Base-by-base conservation (phyloP, 2,329 filamentous ascomycete genomes). In the Scleromitrula shiraiana region DNA sequence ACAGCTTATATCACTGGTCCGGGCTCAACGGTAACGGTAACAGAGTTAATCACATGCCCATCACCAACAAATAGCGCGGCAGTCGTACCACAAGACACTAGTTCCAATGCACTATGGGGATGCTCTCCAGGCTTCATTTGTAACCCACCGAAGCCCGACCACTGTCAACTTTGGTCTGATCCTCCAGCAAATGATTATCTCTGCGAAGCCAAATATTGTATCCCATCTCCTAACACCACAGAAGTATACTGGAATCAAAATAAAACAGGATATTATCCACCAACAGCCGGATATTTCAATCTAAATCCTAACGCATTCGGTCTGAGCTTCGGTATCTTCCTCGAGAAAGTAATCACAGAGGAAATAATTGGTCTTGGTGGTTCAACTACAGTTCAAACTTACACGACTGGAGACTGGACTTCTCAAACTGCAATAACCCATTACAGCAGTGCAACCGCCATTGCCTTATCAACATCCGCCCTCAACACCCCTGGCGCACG, bases 301-400 rank as follows among this genome's bases (percentile, higher is more conserved):
- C 70, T 86, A n/a, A 69, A 80, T 47, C 78, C 83, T 0, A 62
- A 68, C 1, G 70, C 70, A 0, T 87, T 86, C 50, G 82, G 81
- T 4, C 67, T 86, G 14, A 75, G 70, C 41, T 82, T 77, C 50
- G 75, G 74, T 35, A 80, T 85, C 15, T 85, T 83, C 51, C 69
- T 71, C 17, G 64, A 70, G 20, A 58, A 73, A 5, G 60, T 65
- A 2, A 46, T 68, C 6, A 55, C 65, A 23, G 67, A 66, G 22
- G 60, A 64, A 8, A 59, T 66, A 2, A 53, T 50, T 24, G 49
- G 54, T 1, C 49, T 48, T 2, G 14, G 49, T 22, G 57, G 58
- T 1, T 38, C 38, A 1, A 46, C 41, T 24, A 19, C 49, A 4
- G 17, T 55, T 3, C 70, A 64, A 0, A 77, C 74, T 1, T 65